Evolutionary conservation across 2,329 filamentous ascomycete species (phyloP).

Genomic region (Gaeumannomyces tritici): DNA sequence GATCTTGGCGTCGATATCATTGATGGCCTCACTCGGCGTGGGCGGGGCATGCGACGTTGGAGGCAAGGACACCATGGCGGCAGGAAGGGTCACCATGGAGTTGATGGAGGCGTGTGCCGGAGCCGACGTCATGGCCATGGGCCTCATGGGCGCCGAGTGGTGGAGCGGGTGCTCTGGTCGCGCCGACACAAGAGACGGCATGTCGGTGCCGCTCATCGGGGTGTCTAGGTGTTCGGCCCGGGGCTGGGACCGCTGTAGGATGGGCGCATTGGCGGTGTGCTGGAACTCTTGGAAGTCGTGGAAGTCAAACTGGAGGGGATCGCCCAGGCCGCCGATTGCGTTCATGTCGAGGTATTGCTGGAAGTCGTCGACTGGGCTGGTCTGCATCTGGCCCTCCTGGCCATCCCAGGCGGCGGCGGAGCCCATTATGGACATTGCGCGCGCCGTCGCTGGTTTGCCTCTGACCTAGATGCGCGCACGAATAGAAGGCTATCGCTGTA

Average conservation of each 20-base stretch:
- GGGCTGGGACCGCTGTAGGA: not conserved
- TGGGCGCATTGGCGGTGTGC: conserved; percentile 18
- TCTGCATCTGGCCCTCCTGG: conserved; percentile 44
- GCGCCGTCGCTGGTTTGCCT: not conserved
- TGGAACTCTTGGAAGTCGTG: conserved; percentile 45
- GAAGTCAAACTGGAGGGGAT: conserved; percentile 51
- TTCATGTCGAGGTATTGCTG: conserved; percentile 55
- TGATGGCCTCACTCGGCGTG: conserved; percentile 41
- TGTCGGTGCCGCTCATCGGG: conserved; percentile 36
- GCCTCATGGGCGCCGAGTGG: not conserved
- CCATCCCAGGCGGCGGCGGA: conserved; percentile 40
- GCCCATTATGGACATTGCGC: conserved; percentile 37
- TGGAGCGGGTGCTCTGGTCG: not conserved
- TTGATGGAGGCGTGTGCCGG: conserved; percentile 10
- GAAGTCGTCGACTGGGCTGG: conserved; percentile 49
- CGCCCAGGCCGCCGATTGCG: conserved; percentile 40
- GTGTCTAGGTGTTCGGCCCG: conserved; percentile 29
- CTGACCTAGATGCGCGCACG: not conserved
- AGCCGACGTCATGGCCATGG: not conserved
- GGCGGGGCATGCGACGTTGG: conserved; percentile 26
- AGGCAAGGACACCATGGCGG: conserved; percentile 35
- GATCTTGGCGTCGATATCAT: conserved; percentile 55
- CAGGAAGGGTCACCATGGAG: conserved; percentile 8
- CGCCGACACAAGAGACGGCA: conserved; percentile 23
- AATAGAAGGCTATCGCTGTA: not conserved